Evolutionary conservation across 2,329 filamentous ascomycete genomes (phyloP).

Genomic region (Reticulascus tulasneorum): DNA sequence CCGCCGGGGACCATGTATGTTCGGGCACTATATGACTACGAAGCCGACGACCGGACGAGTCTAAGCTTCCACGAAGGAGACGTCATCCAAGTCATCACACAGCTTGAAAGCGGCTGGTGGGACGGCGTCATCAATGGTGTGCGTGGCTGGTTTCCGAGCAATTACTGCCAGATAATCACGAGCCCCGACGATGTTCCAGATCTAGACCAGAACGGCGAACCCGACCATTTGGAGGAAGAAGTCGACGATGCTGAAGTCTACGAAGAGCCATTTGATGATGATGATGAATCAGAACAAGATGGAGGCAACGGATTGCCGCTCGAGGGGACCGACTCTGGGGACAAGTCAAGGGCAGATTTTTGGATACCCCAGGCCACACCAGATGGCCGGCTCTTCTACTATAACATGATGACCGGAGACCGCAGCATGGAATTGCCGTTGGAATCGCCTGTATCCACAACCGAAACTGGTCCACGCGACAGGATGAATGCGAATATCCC

Average conservation of each 20-base stretch:
- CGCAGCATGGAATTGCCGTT: constrained; percentile 92
- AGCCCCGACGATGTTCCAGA: constrained; percentile 70
- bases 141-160: constrained; percentile 98
- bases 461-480: constrained; percentile 82
- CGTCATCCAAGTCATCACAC: constrained; percentile 96
- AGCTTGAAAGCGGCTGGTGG: constrained; percentile 95
- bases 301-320: constrained; percentile 60
- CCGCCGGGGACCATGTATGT: constrained; percentile 78
- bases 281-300: constrained; percentile 59
- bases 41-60: constrained; percentile 94
- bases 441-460: constrained; percentile 76
- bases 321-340: constrained; percentile 57
- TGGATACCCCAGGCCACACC: constrained; percentile 98
- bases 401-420: constrained; percentile 95
- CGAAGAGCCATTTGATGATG: constrained; percentile 64
- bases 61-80: constrained; percentile 96
- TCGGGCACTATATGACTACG: constrained; percentile 94
- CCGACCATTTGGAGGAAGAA: constrained; percentile 58
- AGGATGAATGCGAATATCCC: constrained; percentile 85
- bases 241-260: constrained; percentile 62
- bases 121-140: constrained; percentile 97
- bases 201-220: constrained; percentile 48
- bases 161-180: constrained; percentile 88
- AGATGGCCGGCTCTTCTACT: constrained; percentile 92
- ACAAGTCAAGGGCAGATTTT: constrained; percentile 86